Evolutionary conservation across 345 rosid genomes (phyloP).

Genomic region (Rhizophora apiculata): DNA sequence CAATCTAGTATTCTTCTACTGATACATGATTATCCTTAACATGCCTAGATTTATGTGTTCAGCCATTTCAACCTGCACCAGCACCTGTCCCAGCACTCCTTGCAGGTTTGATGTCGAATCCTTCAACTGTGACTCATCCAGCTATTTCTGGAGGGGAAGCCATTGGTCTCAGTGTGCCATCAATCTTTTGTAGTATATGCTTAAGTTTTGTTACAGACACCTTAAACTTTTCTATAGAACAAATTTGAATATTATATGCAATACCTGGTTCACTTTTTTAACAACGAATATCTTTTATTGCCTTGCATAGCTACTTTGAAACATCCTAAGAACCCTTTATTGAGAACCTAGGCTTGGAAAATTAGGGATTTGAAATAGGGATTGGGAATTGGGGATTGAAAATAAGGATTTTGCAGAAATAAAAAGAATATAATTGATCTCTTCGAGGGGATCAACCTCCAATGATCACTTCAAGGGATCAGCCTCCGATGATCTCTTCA

Average conservation of each 20-base stretch:
- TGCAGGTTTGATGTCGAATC: slow-evolving; percentile 98
- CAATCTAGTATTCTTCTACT: slow-evolving; percentile 1
- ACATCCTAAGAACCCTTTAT: slow-evolving; percentile 99
- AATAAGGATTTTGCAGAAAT: too few species aligned
- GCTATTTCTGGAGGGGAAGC: slow-evolving; percentile 81
- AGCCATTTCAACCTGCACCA: slow-evolving; percentile 93
- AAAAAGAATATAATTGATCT: too few species aligned
- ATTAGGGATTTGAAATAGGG: too few species aligned
- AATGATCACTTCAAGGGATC: too few species aligned
- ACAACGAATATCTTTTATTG: slow-evolving; percentile 22
- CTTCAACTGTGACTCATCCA: slow-evolving; percentile 80
- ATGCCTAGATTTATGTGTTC: slow-evolving; percentile 33
- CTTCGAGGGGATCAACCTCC: too few species aligned
- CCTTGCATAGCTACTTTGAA: slow-evolving; percentile 64
- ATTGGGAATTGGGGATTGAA: too few species aligned
- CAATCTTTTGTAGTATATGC: slow-evolving; percentile 59
- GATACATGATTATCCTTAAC: slow-evolving; percentile 13
- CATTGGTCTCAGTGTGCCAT: slow-evolving; percentile 83
- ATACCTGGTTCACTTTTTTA: slow-evolving; percentile 14
- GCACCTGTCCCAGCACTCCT: slow-evolving; percentile 82
- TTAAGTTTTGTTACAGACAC: slow-evolving; percentile 11
- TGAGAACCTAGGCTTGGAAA: too few species aligned
- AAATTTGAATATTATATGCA: slow-evolving; percentile 5
- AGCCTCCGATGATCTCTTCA: too few species aligned
- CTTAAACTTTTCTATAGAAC: slow-evolving; percentile 1